Base-by-base conservation (phyloP, 345 rosid species). In the Hibiscus tridactylites region DNA sequence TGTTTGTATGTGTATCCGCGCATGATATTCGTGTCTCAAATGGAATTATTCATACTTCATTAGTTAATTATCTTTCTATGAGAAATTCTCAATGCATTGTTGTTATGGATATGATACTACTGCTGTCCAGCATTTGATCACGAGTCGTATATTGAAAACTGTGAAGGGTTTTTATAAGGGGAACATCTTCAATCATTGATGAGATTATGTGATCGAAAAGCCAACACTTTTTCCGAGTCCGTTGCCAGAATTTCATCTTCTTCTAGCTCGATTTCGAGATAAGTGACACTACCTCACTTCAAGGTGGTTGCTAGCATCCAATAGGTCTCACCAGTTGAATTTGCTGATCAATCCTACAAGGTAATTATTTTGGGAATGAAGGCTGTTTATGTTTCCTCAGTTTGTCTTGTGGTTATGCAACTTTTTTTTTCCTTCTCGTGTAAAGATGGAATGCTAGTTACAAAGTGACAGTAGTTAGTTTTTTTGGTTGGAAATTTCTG, bases 241-340 rank as follows among this genome's bases (percentile, higher is more conserved):
- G 3, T 44, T 37, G 0, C 13, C 33, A 54, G 39, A 44, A 68
- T 60, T 63, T 19, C 39, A 35, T 35, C 72, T 65, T 57, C 75
- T 75, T 82, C 74, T 4, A 21, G n/a, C 19, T 76, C 73, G 44
- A 1, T 39, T 39, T 7, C 44, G 33, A 68, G 78, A 71, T 26
- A 17, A 59, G 76, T 80, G 63, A 82, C 84, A 68, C 74, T 77
- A 52, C 46, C 63, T 28, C 29, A 9, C 2, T 37, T 35, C 2
- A 54, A 82, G 83, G 81, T 84, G 78, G 63, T 79, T 73, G 84
- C 80, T 83, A 80, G 85, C 84, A 79, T 74, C 83, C 75, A 31
- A 50, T 47, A 39, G 82, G 83, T 79, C 83, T 82, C 85, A 74
- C 75, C 29, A 50, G 75, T 71, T 73, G 67, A 80, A 78, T 86